Conservation (phyloP, 169 alveolate species). For the Plasmodium gallinaceum region DNA sequence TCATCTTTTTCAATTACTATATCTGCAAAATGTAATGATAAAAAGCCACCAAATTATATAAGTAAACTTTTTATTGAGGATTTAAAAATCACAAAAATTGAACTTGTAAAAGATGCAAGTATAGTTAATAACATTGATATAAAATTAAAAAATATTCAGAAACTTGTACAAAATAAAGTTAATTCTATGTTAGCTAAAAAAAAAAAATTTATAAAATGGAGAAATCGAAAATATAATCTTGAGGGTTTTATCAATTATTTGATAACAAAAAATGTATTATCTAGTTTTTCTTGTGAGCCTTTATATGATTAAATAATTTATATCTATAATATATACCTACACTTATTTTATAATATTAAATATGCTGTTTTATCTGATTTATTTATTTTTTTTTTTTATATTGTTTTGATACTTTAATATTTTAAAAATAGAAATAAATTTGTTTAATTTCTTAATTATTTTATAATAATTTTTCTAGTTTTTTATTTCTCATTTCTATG, state of each 20-base stretch:
- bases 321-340: neutral
- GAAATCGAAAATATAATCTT: conserved; percentile 34
- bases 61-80: conserved; percentile 22
- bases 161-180: conserved; percentile 48
- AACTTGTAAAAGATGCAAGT: conserved; percentile 45
- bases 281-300: conserved; percentile 50
- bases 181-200: conserved; percentile 40
- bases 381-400: too few species aligned
- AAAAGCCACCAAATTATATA: conserved; percentile 27
- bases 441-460: too few species aligned
- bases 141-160: conserved; percentile 43
- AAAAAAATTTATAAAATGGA: conserved; percentile 36
- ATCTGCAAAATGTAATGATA: conserved; percentile 39
- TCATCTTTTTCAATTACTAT: conserved; percentile 59
- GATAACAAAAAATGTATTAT: conserved; percentile 38
- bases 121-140: conserved; percentile 55
- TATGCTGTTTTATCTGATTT: too few species aligned
- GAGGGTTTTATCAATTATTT: conserved; percentile 59
- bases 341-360: too few species aligned
- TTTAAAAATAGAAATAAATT: too few species aligned
- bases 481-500: too few species aligned
- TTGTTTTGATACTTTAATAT: too few species aligned
- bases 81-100: conserved; percentile 56
- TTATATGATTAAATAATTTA: neutral
- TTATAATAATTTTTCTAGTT: too few species aligned